A percentile compares a stretch with the other conserved stretches of the same genome.
These are phyloP conservation scores for Coniochaeta sp. DNA, from an alignment of 2,329 filamentous ascomycete genomes.

Conservation along the genomic window DNA sequence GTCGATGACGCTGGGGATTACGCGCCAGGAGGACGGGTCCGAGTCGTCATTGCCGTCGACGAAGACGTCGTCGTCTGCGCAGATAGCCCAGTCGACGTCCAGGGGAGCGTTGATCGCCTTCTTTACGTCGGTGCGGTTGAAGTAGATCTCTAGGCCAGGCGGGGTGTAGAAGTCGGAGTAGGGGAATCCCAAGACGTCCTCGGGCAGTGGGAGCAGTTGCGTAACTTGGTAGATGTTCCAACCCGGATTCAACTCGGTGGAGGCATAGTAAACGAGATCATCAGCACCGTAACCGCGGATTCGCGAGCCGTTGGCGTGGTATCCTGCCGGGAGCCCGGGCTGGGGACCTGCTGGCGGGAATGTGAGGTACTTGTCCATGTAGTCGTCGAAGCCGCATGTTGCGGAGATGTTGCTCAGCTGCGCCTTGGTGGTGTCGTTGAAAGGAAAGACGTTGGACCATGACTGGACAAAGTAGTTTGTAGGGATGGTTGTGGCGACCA, in stretches of 20 bases:
- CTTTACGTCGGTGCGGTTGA: constrained; percentile 63
- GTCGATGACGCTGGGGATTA: constrained; percentile 65
- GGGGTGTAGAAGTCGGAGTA: constrained; percentile 56
- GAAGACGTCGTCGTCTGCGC: constrained; percentile 23
- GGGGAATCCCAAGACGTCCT: constrained; percentile 59
- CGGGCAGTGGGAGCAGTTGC: constrained; percentile 52
- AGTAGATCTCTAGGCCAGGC: constrained; percentile 54
- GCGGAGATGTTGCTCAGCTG: background rate
- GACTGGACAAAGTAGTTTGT: constrained; percentile 50
- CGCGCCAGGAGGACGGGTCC: constrained; percentile 45
- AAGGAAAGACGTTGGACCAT: constrained; percentile 48
- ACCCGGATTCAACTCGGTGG: constrained; percentile 59
- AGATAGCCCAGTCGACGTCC: constrained; percentile 38
- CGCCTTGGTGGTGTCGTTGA: constrained; percentile 39
- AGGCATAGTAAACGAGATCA: constrained; percentile 45
- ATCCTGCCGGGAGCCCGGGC: constrained; percentile 36
- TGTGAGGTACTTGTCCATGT: constrained; percentile 48
- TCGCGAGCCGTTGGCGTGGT: constrained; percentile 18
- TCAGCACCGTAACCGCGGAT: constrained; percentile 41
- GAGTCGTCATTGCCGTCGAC: constrained; percentile 38
- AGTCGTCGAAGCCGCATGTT: constrained; percentile 53
- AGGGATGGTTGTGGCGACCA: constrained; percentile 33
- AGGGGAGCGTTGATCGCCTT: constrained; percentile 62
- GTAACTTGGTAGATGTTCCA: constrained; percentile 71
- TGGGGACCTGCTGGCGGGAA: constrained; percentile 60